These are phyloP conservation scores for Pelargonium fulgidum DNA, from an alignment of 441 rosid genomes.

Conservation along the genomic window DNA sequence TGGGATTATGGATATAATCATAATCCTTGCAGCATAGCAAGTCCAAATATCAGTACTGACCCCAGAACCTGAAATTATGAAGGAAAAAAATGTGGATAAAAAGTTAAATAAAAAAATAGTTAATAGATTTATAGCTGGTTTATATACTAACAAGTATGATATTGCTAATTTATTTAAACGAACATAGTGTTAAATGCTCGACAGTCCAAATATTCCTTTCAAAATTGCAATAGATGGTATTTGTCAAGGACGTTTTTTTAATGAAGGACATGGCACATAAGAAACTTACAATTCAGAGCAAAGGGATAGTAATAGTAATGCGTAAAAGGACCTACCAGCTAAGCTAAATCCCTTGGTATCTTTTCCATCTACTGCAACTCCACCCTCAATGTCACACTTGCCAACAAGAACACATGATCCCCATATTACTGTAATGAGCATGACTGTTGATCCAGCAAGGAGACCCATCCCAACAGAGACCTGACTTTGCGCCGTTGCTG, in stretches of 20 bases:
- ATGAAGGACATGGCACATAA: too few species aligned
- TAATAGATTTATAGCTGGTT: too few species aligned
- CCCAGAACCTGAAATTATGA: conserved; percentile 54
- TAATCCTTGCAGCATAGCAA: conserved; percentile 76
- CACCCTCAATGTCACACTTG: conserved; percentile 58
- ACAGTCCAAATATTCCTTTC: too few species aligned
- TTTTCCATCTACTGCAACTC: conserved; percentile 42
- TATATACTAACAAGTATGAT: too few species aligned
- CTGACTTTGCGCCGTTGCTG: conserved; percentile 69
- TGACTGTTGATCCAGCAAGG: conserved; percentile 88
- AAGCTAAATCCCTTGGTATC: conserved; percentile 50
- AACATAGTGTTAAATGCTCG: too few species aligned
- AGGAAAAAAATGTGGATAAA: neutral
- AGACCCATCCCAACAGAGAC: conserved; percentile 98
- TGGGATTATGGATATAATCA: conserved; percentile 79
- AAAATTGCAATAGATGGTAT: too few species aligned
- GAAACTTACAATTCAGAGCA: neutral
- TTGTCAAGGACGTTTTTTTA: too few species aligned
- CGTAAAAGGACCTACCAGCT: conserved; percentile 38
- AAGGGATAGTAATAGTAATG: neutral
- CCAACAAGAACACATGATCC: conserved; percentile 83
- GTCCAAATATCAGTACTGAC: conserved; percentile 90
- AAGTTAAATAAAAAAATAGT: too few species aligned
- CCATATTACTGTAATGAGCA: conserved; percentile 87
- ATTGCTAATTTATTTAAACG: too few species aligned